A percentile compares a stretch with the other conserved stretches of the same genome.
Evolutionary conservation across 2,329 filamentous ascomycete species (phyloP).

Genomic region (Aspergillus jensenii): DNA sequence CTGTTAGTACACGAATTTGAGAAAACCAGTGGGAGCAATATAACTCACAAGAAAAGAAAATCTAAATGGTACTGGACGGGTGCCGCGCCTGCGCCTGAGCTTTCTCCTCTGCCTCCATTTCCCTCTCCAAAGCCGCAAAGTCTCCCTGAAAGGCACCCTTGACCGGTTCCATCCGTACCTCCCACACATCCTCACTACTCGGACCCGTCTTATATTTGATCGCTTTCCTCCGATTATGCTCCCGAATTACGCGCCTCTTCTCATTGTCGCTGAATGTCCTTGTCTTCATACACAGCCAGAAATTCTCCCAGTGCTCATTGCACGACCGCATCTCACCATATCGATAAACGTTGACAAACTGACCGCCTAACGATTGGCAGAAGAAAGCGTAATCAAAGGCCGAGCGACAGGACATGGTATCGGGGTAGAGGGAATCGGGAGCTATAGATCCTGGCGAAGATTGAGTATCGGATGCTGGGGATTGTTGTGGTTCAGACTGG

Average conservation of each 20-base stretch:
- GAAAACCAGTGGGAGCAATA: not conserved
- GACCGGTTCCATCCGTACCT: constrained; percentile 65
- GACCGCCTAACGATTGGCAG: constrained; percentile 86
- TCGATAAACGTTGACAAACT: constrained; percentile 90
- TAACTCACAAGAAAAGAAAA: not conserved
- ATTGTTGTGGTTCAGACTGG: constrained; percentile 10
- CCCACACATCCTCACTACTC: constrained; percentile 91
- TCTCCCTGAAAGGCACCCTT: constrained; percentile 49
- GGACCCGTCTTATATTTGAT: constrained; percentile 65
- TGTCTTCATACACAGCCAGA: constrained; percentile 96
- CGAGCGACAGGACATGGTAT: constrained; percentile 81
- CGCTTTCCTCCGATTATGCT: constrained; percentile 67
- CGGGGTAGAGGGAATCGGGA: constrained; percentile 71
- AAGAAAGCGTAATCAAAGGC: constrained; percentile 93
- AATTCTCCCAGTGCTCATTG: constrained; percentile 84
- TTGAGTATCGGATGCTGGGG: constrained; percentile 8
- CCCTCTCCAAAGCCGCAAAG: constrained; percentile 42
- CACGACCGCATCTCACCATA: constrained; percentile 76
- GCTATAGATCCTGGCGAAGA: constrained; percentile 43
- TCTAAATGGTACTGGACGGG: not conserved
- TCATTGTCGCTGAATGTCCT: constrained; percentile 61
- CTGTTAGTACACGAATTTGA: not conserved
- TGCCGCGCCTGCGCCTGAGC: constrained; percentile 22
- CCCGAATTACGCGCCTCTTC: constrained; percentile 61
- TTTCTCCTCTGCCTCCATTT: constrained; percentile 45